A percentile compares a stretch with the other conserved stretches of the same genome.
These are phyloP conservation scores for Phialemonium atrogriseum DNA, from an alignment of 2,329 filamentous ascomycete genomes.

Conservation along the genomic window DNA sequence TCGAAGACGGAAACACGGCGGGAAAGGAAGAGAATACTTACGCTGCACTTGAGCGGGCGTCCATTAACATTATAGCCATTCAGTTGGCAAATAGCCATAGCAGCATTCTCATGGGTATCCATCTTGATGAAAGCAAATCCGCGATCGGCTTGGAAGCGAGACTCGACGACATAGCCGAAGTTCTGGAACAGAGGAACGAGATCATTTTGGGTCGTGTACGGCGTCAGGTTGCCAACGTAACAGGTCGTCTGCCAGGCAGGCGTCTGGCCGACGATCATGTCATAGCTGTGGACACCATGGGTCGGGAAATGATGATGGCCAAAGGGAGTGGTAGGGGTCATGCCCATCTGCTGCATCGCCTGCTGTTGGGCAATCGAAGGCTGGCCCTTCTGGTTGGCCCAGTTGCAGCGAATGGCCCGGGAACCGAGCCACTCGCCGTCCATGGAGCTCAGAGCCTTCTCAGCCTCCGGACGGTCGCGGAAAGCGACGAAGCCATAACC, in stretches of 20 bases:
- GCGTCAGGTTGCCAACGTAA: slow-evolving; percentile 96
- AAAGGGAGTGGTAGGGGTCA: slow-evolving; percentile 94
- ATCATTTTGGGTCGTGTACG: slow-evolving; percentile 94
- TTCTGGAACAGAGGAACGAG: slow-evolving; percentile 98
- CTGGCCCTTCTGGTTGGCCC: slow-evolving; percentile 99
- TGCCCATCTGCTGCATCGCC: slow-evolving; percentile 93
- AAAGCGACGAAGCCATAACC: slow-evolving; percentile 98
- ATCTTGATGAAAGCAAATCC: slow-evolving; percentile 99
- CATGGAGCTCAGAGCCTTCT: slow-evolving; percentile 95
- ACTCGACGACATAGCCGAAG: slow-evolving; percentile 96
- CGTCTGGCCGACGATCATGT: slow-evolving; percentile 92
- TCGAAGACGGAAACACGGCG: no score
- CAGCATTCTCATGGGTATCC: slow-evolving; percentile 96
- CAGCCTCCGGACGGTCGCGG: slow-evolving; percentile 85
- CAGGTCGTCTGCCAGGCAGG: slow-evolving; percentile 97
- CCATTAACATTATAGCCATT: slow-evolving; percentile 98
- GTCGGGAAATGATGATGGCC: slow-evolving; percentile 97
- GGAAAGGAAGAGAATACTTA: slow-evolving; percentile 45
- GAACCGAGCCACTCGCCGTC: slow-evolving; percentile 98
- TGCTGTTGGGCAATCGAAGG: slow-evolving; percentile 97
- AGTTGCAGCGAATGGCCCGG: slow-evolving; percentile 97
- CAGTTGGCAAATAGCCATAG: slow-evolving; percentile 96
- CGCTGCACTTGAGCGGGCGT: slow-evolving; percentile 93
- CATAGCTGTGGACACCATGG: slow-evolving; percentile 92
- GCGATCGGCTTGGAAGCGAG: slow-evolving; percentile 93